Evolutionary conservation across 345 rosid genomes (phyloP).

Genomic region (Populus simonii): DNA sequence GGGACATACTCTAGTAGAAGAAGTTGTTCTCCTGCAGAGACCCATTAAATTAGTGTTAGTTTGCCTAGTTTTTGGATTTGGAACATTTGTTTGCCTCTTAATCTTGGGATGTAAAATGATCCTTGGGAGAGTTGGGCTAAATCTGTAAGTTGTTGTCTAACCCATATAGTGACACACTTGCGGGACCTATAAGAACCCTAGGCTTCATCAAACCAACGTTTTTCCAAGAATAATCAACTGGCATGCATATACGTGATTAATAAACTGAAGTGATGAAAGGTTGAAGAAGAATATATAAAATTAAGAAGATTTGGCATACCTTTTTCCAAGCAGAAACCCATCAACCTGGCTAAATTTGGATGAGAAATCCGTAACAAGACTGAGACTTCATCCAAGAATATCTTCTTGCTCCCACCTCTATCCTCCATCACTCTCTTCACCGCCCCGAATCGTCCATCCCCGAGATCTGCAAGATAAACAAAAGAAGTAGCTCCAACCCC

Average conservation of each 20-base stretch:
- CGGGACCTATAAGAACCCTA: no score
- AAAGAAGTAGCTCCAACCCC: slow-evolving; percentile 45
- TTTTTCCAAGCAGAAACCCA: slow-evolving; percentile 51
- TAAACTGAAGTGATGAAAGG: not conserved
- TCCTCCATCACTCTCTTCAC: slow-evolving; percentile 51
- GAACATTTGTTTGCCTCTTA: not conserved
- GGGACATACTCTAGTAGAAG: slow-evolving; percentile 39
- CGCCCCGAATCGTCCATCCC: slow-evolving; percentile 43
- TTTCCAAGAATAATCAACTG: no score
- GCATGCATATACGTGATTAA: no score
- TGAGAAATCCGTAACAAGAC: slow-evolving; percentile 47
- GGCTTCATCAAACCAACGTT: no score
- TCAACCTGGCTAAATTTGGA: slow-evolving; percentile 45
- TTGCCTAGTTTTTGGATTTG: not conserved
- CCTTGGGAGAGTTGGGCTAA: no score
- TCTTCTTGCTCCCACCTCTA: slow-evolving; percentile 46
- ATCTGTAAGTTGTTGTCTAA: no score
- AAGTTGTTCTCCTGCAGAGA: slow-evolving; percentile 41
- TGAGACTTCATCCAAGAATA: slow-evolving; percentile 53
- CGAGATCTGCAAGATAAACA: slow-evolving; percentile 51
- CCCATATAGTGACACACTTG: no score
- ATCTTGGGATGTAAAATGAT: no score
- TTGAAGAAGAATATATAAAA: not conserved
- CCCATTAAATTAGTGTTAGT: not conserved
- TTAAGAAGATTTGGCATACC: slow-evolving; percentile 17